A percentile compares a stretch with the other conserved stretches of the same genome.
phyloP scores from a whole-genome alignment of 1,139 yeast species.

The Pneumocystis carinii region DNA sequence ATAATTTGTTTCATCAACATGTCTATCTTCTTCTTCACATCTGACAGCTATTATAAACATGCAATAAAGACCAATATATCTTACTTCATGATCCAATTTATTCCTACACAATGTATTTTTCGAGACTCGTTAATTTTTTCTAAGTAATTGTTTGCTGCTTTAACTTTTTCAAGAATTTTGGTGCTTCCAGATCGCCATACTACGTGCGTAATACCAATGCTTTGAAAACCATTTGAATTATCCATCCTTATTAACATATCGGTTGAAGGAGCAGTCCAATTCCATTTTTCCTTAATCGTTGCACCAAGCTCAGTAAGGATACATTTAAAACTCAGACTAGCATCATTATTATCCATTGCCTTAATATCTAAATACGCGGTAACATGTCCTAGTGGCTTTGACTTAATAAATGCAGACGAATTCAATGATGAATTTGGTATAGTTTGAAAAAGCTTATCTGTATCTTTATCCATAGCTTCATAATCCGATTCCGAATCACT shows the following conservation, averaged over 20 bases:
- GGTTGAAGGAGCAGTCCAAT: background rate
- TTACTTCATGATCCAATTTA: background rate
- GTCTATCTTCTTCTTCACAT: background rate
- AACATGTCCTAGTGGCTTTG: conserved; percentile 9
- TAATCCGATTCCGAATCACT: background rate
- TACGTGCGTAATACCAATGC: background rate
- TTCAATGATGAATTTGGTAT: no score
- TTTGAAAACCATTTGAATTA: conserved; percentile 8
- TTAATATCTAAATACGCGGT: conserved; percentile 13
- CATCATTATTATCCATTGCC: conserved; percentile 12
- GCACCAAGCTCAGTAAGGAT: conserved; percentile 14
- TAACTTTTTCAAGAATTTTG: background rate
- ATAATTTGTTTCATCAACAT: background rate
- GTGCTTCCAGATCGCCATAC: background rate
- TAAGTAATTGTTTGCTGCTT: background rate
- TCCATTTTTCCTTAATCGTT: conserved; percentile 2
- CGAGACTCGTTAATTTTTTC: background rate
- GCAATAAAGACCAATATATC: conserved; percentile 7
- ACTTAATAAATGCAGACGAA: background rate
- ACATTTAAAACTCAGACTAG: conserved; percentile 10
- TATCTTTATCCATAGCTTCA: no score
- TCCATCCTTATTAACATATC: conserved; percentile 9
- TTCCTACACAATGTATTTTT: background rate
- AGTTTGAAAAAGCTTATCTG: no score
- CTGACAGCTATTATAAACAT: conserved; percentile 14